Evolutionary conservation across 2,329 filamentous ascomycete species (phyloP), one percentile per base, ranked within the genome.

Genomic region (Chaetomium globosum): DNA sequence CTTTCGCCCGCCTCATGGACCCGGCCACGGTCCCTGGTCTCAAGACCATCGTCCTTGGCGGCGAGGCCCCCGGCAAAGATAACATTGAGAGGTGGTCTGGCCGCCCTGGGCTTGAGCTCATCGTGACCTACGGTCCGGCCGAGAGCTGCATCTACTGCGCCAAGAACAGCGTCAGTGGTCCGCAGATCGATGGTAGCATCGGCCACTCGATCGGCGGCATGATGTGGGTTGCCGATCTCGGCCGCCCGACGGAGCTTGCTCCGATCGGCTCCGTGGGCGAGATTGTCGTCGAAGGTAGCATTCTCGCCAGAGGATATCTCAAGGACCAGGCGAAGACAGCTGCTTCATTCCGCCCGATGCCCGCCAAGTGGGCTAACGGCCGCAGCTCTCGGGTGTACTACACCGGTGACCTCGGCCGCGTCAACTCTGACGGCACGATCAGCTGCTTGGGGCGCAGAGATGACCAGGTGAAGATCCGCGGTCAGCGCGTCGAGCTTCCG

Each of bases 311-410:
- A 0, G 71, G 68, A 0, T 73, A 72, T 55, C 53, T 71, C 31
- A 62, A 67, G 16, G 67, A 73, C 23, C 33, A 63, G 3, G 71
- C 73, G 13, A 82, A 82, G 68, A 85, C 83, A 0, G 71, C 73
- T 3, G 56, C 46, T 2, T 46, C 56, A n/a, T 61, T 61, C 36
- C 19, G 23, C 12, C 10, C 48, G 1, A 51, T 54, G 31, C 59
- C 49, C 23, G 13, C 23, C 6, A 33, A 52, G 33, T 52, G 61
- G 53, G 53, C 61, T 1, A 23, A 48, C 30, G 51, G 59, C 4
- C 21, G 49, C 19, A 43, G 46, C 31, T 4, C 13, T 78, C 72
- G 76, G 1, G 64, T 82, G 21, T 82, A 81, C 67, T 77, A 76
- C 62, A 81, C 80, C 0, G 80, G 80, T 46, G 66, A 5, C 69